Conservation (phyloP, 257 asterid genomes). For the Haberlea rhodopensis region DNA sequence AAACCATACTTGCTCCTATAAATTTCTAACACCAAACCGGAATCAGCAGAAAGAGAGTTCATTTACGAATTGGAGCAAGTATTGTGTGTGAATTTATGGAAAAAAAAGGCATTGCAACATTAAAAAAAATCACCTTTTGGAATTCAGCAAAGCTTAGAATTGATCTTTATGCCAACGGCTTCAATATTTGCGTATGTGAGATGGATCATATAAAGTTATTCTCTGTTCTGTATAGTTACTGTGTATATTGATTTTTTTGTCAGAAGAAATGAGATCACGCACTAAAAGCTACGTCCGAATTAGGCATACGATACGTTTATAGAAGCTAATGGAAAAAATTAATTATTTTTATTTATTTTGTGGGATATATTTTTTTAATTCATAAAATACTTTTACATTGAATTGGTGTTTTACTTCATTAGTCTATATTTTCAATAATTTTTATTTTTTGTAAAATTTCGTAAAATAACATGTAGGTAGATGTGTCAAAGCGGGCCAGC, state of each 20-base stretch:
- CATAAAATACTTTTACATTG: too few relatives aligned
- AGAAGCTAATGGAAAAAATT: too few relatives aligned
- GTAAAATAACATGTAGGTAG: too few relatives aligned
- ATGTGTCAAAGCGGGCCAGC: too few relatives aligned
- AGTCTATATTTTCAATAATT: too few relatives aligned
- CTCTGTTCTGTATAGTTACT: background rate
- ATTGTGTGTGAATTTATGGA: background rate
- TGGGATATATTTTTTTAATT: too few relatives aligned
- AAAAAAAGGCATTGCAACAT: background rate
- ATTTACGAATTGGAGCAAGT: background rate
- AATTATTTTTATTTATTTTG: background rate
- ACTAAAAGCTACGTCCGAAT: constrained; percentile 22
- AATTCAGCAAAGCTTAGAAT: constrained; percentile 15
- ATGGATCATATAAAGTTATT: background rate
- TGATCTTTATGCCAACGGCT: background rate
- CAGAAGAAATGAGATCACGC: constrained; percentile 31
- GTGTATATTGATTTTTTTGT: constrained; percentile 27
- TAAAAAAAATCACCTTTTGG: constrained; percentile 20
- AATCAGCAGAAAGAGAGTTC: background rate
- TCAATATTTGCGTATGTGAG: constrained; percentile 4
- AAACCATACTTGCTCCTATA: background rate
- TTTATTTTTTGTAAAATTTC: too few relatives aligned
- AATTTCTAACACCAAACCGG: background rate
- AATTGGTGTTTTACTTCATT: too few relatives aligned
- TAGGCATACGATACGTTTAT: constrained; percentile 2